Evolutionary conservation across 257 asterid genomes (phyloP).

Genomic region (Solanum infundibuliforme): DNA sequence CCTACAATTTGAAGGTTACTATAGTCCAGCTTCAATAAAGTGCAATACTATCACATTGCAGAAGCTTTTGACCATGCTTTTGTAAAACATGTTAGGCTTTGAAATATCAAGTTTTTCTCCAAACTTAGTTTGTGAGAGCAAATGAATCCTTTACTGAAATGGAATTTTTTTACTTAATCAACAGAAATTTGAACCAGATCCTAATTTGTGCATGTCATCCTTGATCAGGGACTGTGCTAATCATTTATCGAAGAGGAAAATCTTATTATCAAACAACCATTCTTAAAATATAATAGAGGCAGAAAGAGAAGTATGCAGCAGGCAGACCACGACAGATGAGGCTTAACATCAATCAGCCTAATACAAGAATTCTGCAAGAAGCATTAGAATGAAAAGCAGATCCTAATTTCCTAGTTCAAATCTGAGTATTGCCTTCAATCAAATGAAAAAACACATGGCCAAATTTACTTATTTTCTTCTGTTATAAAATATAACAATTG

Average conservation of each 20-base stretch:
- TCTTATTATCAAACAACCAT: not conserved
- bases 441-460: not conserved
- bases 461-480: not conserved
- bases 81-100: not conserved
- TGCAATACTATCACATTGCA: not conserved
- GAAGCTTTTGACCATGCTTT: not conserved
- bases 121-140: not conserved
- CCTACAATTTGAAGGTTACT: not conserved
- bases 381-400: not conserved
- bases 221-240: not conserved
- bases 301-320: not conserved
- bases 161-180: not conserved
- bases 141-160: not conserved
- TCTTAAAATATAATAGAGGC: not conserved
- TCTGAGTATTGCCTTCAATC: not conserved
- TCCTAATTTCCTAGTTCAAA: not conserved
- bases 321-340: not conserved
- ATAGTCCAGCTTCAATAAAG: not conserved
- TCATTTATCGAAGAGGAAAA: not conserved
- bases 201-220: not conserved
- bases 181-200: not conserved
- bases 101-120: not conserved
- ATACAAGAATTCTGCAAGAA: not conserved
- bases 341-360: not conserved
- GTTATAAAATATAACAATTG: not conserved